These are phyloP conservation scores for Clonostachys solani DNA, from an alignment of 2,329 filamentous ascomycete species.

Conservation along the genomic window DNA sequence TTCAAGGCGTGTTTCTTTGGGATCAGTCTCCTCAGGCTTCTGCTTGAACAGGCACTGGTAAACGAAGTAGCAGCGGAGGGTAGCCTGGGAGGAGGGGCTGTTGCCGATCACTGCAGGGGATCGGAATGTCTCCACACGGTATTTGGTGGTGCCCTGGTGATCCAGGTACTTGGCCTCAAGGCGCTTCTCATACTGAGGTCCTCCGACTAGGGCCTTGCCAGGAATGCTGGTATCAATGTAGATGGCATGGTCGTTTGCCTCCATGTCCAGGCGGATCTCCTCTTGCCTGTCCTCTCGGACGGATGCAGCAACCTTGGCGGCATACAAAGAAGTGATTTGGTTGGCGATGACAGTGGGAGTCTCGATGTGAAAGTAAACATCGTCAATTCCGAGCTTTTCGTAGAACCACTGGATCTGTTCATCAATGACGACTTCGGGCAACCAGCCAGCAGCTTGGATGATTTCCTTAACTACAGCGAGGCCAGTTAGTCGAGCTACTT, in stretches of 20 bases:
- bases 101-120: slow-evolving; percentile 77
- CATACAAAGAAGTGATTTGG: slow-evolving; percentile 94
- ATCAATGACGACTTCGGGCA: slow-evolving; percentile 78
- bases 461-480: slow-evolving; percentile 66
- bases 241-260: slow-evolving; percentile 89
- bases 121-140: slow-evolving; percentile 96
- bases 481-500: slow-evolving; percentile 2
- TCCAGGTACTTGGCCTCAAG: slow-evolving; percentile 96
- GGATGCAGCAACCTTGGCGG: slow-evolving; percentile 91
- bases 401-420: slow-evolving; percentile 95
- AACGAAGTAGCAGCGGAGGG: slow-evolving; percentile 96
- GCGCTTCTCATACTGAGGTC: slow-evolving; percentile 89
- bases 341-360: slow-evolving; percentile 81
- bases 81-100: slow-evolving; percentile 65
- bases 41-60: slow-evolving; percentile 94
- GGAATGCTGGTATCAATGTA: slow-evolving; percentile 98
- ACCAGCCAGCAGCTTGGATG: slow-evolving; percentile 77
- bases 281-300: slow-evolving; percentile 90
- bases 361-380: slow-evolving; percentile 96
- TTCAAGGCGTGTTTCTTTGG: slow-evolving; percentile 82
- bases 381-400: slow-evolving; percentile 93
- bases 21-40: slow-evolving; percentile 61
- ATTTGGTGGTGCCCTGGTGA: slow-evolving; percentile 67
- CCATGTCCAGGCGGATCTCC: slow-evolving; percentile 94
- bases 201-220: slow-evolving; percentile 69